Percentiles rank a stretch among this genome's conserved stretches.
phyloP scores from a whole-genome alignment of 2,329 filamentous ascomycete genomes.

The Aureobasidium sp. region DNA sequence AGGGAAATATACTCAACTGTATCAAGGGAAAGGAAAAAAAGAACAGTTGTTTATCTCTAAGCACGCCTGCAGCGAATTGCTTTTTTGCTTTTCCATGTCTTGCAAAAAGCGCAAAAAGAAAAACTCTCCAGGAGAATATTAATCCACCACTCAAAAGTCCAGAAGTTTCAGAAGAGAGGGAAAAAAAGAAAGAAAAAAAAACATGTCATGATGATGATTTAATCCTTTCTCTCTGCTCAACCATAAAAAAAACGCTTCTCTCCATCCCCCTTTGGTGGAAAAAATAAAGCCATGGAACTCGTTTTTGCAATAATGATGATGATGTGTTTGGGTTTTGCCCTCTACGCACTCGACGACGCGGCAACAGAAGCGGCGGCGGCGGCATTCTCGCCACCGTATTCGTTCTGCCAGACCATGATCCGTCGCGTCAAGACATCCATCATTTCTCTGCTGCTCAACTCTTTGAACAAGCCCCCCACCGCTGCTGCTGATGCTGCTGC shows the following conservation, averaged over 20 bases:
- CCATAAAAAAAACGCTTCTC: too few species aligned
- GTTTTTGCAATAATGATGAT: neutral
- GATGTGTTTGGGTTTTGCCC: neutral
- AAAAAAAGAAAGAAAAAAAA: neutral
- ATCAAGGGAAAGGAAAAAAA: too few species aligned
- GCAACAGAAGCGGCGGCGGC: neutral
- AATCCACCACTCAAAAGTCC: too few species aligned
- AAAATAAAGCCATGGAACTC: too few species aligned
- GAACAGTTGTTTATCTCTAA: too few species aligned
- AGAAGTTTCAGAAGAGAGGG: neutral
- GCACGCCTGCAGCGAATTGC: too few species aligned
- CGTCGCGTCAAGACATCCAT: constrained; percentile 79
- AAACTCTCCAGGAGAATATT: neutral
- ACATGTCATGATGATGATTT: neutral
- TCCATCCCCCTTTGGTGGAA: too few species aligned
- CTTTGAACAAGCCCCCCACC: too few species aligned
- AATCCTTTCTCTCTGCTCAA: too few species aligned
- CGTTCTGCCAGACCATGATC: constrained; percentile 77
- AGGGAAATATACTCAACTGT: too few species aligned
- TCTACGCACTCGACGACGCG: neutral
- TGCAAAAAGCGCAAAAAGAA: neutral
- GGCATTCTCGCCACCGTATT: constrained; percentile 34
- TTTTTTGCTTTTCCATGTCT: too few species aligned
- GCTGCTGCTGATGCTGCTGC: too few species aligned
- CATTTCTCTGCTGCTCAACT: constrained; percentile 76